phyloP scores from a whole-genome alignment of 352 stramenopile species.

The Hyaloperonospora arabidopsidis region DNA sequence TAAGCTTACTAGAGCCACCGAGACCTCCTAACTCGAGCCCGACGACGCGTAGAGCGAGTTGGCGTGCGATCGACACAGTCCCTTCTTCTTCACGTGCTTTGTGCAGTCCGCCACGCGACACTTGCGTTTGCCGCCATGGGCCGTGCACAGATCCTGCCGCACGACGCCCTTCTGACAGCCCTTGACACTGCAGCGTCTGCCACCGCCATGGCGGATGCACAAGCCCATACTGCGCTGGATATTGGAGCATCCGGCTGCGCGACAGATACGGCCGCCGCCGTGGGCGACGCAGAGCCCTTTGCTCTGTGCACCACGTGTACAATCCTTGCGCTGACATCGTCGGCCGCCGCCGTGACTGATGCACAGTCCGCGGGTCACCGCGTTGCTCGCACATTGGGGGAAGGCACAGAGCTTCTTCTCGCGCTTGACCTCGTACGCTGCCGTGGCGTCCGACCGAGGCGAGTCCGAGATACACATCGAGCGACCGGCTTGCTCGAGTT shows the following conservation, averaged over 20 bases:
- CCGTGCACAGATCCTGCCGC: slow-evolving; percentile 78
- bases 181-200: slow-evolving; percentile 71
- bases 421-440: slow-evolving; percentile 27
- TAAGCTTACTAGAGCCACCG: too few relatives aligned
- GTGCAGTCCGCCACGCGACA: slow-evolving; percentile 71
- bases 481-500: slow-evolving; percentile 34
- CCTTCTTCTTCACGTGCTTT: slow-evolving; percentile 85
- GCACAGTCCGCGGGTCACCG: slow-evolving; percentile 72
- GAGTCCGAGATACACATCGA: slow-evolving; percentile 33
- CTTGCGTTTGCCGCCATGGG: slow-evolving; percentile 81
- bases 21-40: slow-evolving; percentile 16
- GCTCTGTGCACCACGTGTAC: slow-evolving; percentile 71
- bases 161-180: slow-evolving; percentile 82
- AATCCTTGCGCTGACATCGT: slow-evolving; percentile 76
- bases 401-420: slow-evolving; percentile 79
- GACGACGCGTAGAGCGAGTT: slow-evolving; percentile 44
- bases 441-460: slow-evolving; percentile 9
- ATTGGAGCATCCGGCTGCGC: slow-evolving; percentile 69
- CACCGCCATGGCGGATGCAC: slow-evolving; percentile 83
- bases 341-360: slow-evolving; percentile 75
- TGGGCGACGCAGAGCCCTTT: slow-evolving; percentile 81
- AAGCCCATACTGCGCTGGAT: slow-evolving; percentile 83
- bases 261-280: slow-evolving; percentile 74
- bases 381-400: slow-evolving; percentile 63
- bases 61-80: slow-evolving; percentile 63